A percentile compares a stretch with the other conserved stretches of the same genome.
Conservation (phyloP, 2,329 filamentous ascomycete genomes). For the Aspergillus sergii region DNA sequence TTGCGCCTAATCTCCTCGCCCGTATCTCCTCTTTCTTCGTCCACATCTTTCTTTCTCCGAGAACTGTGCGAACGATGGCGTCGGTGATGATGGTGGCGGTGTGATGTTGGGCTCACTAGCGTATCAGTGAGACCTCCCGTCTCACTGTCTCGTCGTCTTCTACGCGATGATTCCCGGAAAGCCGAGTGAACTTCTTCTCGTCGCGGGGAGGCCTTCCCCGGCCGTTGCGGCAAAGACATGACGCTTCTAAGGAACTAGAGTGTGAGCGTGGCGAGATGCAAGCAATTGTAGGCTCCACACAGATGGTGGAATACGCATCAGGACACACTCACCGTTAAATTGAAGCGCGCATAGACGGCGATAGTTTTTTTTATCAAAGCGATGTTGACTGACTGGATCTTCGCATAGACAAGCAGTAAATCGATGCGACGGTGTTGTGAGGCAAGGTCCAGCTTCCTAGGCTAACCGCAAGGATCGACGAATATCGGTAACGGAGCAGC, state of each 20-base stretch:
- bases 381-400: not conserved
- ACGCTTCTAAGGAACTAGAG: constrained; percentile 16
- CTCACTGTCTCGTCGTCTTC: constrained; percentile 73
- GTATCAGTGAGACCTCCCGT: constrained; percentile 53
- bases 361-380: not conserved
- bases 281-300: not conserved
- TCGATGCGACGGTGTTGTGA: not conserved
- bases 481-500: not conserved
- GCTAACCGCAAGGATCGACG: not conserved
- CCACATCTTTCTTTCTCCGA: constrained; percentile 45
- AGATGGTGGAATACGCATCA: not conserved
- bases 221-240: constrained; percentile 62
- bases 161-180: constrained; percentile 69
- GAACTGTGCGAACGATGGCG: constrained; percentile 49
- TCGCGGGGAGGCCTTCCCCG: constrained; percentile 63
- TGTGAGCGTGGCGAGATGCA: not conserved
- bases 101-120: constrained; percentile 35
- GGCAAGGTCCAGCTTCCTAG: not conserved
- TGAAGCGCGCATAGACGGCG: constrained; percentile 1
- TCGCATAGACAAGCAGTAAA: not conserved
- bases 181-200: constrained; percentile 61
- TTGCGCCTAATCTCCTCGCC: constrained; percentile 66
- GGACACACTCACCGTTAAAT: not conserved
- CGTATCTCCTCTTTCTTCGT: constrained; percentile 58
- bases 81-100: constrained; percentile 41